Percentiles rank a stretch among this genome's conserved stretches.
Evolutionary conservation across 495 filamentous ascomycete species (phyloP).

Genomic region (Trichoderma reesei): DNA sequence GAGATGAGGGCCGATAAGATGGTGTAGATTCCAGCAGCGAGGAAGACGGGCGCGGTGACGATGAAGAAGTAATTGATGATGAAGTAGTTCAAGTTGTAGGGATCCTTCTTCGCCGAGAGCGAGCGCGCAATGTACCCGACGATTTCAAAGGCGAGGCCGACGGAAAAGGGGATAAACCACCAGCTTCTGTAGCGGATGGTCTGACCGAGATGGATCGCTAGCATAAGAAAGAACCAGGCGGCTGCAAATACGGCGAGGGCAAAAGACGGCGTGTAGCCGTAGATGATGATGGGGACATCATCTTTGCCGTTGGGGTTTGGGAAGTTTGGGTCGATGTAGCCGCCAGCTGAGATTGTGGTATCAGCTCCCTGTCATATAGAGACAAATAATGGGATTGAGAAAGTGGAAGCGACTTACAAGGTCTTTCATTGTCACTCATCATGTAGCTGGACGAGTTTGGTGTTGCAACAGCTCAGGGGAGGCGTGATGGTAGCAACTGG

Average conservation of each 20-base stretch:
- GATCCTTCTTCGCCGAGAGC: conserved; percentile 31
- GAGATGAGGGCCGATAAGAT: conserved; percentile 36
- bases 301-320: conserved; percentile 20
- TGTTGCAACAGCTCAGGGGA: too few relatives aligned
- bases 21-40: conserved; percentile 45
- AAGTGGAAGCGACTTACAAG: too few relatives aligned
- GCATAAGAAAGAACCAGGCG: conserved; percentile 22
- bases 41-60: conserved; percentile 46
- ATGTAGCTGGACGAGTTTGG: too few relatives aligned
- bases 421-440: too few relatives aligned
- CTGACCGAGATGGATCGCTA: conserved; percentile 22
- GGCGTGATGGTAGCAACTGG: too few relatives aligned
- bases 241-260: conserved; percentile 20
- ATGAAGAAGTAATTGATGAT: conserved; percentile 52
- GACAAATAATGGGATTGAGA: too few relatives aligned
- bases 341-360: background rate
- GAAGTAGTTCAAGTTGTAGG: conserved; percentile 43
- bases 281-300: conserved; percentile 21
- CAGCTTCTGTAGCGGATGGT: conserved; percentile 18
- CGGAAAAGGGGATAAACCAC: conserved; percentile 23
- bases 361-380: too few relatives aligned
- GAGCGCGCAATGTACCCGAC: conserved; percentile 35
- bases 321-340: conserved; percentile 27
- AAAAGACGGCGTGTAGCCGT: conserved; percentile 27
- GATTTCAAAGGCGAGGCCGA: conserved; percentile 31